Percentiles rank a stretch among this genome's conserved stretches.
phyloP scores from a whole-genome alignment of 352 stramenopile genomes.

The Thraustochytrium striatum region DNA sequence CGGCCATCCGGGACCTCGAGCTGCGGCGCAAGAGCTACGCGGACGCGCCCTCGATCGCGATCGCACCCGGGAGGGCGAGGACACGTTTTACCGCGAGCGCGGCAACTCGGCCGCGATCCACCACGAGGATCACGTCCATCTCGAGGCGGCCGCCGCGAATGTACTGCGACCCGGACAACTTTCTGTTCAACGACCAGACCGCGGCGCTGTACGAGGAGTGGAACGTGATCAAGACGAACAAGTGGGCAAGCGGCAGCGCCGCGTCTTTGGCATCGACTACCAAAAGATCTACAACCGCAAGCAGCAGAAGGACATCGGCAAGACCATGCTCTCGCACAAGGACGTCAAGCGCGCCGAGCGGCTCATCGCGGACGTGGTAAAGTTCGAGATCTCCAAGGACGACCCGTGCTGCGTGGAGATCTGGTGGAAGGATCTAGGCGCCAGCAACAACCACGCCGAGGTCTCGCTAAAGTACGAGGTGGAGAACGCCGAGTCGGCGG shows the following conservation, averaged over 20 bases:
- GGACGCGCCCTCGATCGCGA: slow-evolving; percentile 1
- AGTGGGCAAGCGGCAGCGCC: slow-evolving; percentile 53
- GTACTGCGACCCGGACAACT: slow-evolving; percentile 26
- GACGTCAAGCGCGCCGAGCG: slow-evolving; percentile 41
- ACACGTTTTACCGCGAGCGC: background rate
- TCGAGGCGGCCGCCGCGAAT: background rate
- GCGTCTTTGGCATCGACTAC: slow-evolving; percentile 56
- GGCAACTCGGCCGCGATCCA: slow-evolving; percentile 31
- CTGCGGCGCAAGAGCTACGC: slow-evolving; percentile 13
- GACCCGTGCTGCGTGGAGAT: slow-evolving; percentile 30
- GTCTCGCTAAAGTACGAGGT: slow-evolving; percentile 47
- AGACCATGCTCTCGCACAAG: slow-evolving; percentile 30
- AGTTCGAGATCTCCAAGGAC: background rate
- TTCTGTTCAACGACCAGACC: slow-evolving; percentile 50
- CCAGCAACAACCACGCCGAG: slow-evolving; percentile 31
- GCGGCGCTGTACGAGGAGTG: slow-evolving; percentile 54
- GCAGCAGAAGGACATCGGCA: slow-evolving; percentile 47
- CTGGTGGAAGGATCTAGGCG: background rate
- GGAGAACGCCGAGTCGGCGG: slow-evolving; percentile 8
- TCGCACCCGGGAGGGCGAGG: background rate
- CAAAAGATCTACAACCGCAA: slow-evolving; percentile 60
- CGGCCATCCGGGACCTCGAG: slow-evolving; percentile 23
- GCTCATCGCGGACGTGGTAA: slow-evolving; percentile 44
- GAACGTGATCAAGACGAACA: slow-evolving; percentile 57
- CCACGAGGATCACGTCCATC: background rate